Evolutionary conservation across 73 alveolate genomes (phyloP), one percentile per base, ranked within the genome.

Genomic region (Paramecium primaurelia): DNA sequence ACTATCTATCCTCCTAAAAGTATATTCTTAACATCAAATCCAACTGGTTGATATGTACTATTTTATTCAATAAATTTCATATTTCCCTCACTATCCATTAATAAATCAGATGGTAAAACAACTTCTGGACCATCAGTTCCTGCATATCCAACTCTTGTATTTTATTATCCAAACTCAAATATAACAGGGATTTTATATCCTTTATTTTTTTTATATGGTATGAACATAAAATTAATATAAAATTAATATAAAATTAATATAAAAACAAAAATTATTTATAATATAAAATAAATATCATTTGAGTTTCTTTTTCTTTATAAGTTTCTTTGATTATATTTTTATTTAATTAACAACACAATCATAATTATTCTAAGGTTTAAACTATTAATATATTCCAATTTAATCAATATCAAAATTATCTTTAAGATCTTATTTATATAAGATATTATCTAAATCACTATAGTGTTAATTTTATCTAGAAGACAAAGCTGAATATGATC

Each of bases 111-210:
- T 20, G 91, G 91, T n/a, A 45, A 32, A 44, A 80, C 91, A 16
- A 47, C 44, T 42, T 40, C 36, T 20, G 91, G 91, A 11, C 49
- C 44, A 25, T 45, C 91, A 11, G 75, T 36, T 32, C 91, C 91
- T 14, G 91, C 91, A 49, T 80, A 80, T 20, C 91, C 91, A 45
- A 47, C 91, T 49, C 75, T 80, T 18, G 58, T 45, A 80, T 80
- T 80, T 12, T 45, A 49, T 42, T 42, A 18, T 80, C 91, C 91
- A 22, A 80, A 80, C 20, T 80, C 91, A 44, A 80, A 40, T 20
- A 80, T 80, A 10, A 80, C 71, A 26, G 91, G 91, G n/a, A 80
- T 25, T 80, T 47, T 80, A 22, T 80, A 80, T 10, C 73, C 91
- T 80, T 44, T 80, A 80, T 40, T 42, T 80, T 80, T 80, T 47